These are phyloP conservation scores for Colletotrichum musicola DNA, from an alignment of 2,329 filamentous ascomycete species.

Conservation along the genomic window DNA sequence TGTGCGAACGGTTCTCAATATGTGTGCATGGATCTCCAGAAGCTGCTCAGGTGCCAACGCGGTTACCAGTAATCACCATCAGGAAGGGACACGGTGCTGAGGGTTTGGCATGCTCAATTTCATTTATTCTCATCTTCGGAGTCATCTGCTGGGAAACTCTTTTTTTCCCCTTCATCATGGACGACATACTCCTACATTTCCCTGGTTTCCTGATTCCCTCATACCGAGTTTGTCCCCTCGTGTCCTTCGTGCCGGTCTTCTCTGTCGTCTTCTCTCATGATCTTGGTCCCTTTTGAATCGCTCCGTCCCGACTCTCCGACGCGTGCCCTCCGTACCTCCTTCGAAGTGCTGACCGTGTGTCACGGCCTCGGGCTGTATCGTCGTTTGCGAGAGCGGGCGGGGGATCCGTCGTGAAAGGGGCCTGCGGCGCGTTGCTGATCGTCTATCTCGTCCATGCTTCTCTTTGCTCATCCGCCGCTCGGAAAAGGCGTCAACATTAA, in stretches of 20 bases:
- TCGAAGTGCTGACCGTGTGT: constrained; percentile 9
- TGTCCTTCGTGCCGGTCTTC: constrained; percentile 14
- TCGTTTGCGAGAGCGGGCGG: not conserved
- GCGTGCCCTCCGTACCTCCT: not conserved
- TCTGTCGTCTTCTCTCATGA: not conserved
- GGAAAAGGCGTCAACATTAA: constrained; percentile 35
- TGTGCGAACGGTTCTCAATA: too few species aligned
- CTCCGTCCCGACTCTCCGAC: not conserved
- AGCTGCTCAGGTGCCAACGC: too few species aligned
- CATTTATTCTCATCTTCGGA: constrained; percentile 32
- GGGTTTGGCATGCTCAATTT: constrained; percentile 31
- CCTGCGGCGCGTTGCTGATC: constrained; percentile 6
- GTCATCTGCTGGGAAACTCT: not conserved
- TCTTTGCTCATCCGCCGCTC: constrained; percentile 12
- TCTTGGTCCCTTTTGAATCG: not conserved
- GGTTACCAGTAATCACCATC: too few species aligned
- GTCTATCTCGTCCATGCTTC: constrained; percentile 23
- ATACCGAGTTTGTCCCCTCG: constrained; percentile 18
- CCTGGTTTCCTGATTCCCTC: constrained; percentile 6
- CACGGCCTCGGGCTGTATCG: not conserved
- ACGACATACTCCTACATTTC: constrained; percentile 35
- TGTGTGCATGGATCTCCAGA: too few species aligned
- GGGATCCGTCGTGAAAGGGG: not conserved
- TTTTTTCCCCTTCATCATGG: constrained; percentile 6
- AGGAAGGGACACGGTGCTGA: not conserved